phyloP scores from a whole-genome alignment of 2,329 filamentous ascomycete species.

The Rhynchosporium secalis region DNA sequence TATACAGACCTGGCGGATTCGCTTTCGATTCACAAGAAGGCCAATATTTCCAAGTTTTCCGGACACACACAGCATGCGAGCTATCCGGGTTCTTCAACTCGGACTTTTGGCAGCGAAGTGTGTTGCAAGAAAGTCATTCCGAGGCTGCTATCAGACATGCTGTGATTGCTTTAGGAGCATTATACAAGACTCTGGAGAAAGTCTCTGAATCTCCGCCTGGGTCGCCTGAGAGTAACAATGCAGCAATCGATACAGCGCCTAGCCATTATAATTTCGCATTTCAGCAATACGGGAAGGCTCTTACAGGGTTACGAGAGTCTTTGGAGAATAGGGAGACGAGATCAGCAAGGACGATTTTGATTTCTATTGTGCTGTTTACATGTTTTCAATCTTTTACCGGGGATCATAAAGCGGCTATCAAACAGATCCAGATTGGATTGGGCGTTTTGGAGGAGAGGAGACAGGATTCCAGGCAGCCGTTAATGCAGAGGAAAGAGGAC shows the following conservation, averaged over 20 bases:
- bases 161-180: constrained; percentile 63
- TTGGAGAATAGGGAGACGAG: constrained; percentile 45
- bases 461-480: constrained; percentile 44
- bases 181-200: constrained; percentile 67
- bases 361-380: constrained; percentile 64
- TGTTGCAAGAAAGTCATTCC: constrained; percentile 63
- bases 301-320: constrained; percentile 50
- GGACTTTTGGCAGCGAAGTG: constrained; percentile 63
- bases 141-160: constrained; percentile 63
- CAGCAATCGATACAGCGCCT: constrained; percentile 44
- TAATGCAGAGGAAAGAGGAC: constrained; percentile 29
- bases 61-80: constrained; percentile 59
- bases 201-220: constrained; percentile 50
- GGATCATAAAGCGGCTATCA: constrained; percentile 61
- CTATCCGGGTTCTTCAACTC: constrained; percentile 68
- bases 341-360: constrained; percentile 57
- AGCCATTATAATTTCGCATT: constrained; percentile 61
- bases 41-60: constrained; percentile 63
- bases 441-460: constrained; percentile 55
- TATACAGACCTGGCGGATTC: constrained; percentile 37
- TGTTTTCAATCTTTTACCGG: constrained; percentile 69
- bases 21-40: constrained; percentile 53
- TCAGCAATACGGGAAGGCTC: constrained; percentile 58
- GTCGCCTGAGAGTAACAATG: constrained; percentile 31
- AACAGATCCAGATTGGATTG: constrained; percentile 61